A percentile compares a stretch with the other conserved stretches of the same genome.
phyloP scores from a whole-genome alignment of 495 filamentous ascomycete species.

The Neurospora sp. region DNA sequence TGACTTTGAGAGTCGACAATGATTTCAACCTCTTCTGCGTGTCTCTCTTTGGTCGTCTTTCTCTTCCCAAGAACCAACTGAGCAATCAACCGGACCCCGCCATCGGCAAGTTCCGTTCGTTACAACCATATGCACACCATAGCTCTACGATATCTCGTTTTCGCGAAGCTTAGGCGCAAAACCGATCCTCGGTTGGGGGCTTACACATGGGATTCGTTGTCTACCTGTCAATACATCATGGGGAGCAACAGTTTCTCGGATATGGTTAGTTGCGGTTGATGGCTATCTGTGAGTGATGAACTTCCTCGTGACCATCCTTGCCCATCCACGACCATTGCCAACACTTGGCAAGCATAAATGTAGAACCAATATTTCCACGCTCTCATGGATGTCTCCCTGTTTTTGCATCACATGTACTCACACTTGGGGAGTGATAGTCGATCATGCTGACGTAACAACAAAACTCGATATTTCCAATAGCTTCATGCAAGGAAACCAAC shows the following conservation, averaged over 20 bases:
- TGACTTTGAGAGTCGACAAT: not conserved
- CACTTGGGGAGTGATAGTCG: not conserved
- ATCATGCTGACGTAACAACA: not conserved
- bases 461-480: not conserved
- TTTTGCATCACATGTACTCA: not conserved
- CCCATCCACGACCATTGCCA: not conserved
- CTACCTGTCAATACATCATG: no score
- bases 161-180: not conserved
- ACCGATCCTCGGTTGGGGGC: no score
- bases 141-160: not conserved
- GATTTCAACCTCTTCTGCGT: not conserved
- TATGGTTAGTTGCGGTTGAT: no score
- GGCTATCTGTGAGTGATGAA: not conserved
- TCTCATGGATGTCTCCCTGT: not conserved
- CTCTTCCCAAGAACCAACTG: not conserved
- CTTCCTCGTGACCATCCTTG: not conserved
- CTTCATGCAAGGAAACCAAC: not conserved
- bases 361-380: not conserved
- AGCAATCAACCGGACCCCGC: not conserved
- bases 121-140: not conserved
- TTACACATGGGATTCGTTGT: no score
- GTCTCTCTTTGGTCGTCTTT: not conserved
- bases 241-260: no score
- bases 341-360: not conserved
- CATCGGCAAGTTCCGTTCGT: not conserved